These are phyloP conservation scores for Xerocomus minutiporus DNA, from an alignment of 1,284 basidiomycete genomes.

Conservation along the genomic window DNA sequence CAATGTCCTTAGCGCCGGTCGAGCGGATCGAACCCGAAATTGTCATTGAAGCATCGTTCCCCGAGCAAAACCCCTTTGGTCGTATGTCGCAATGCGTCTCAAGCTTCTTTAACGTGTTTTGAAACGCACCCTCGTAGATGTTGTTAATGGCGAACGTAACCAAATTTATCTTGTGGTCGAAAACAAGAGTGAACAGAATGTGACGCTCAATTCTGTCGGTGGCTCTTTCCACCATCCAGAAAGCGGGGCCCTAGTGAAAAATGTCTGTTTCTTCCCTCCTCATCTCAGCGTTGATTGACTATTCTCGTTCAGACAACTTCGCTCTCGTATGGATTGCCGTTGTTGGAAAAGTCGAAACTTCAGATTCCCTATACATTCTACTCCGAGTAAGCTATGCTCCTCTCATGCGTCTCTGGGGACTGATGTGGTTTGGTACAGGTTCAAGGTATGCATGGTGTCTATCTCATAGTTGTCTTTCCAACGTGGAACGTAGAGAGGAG, in stretches of 20 bases:
- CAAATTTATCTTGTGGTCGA: conserved; percentile 62
- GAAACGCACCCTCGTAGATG: conserved; percentile 44
- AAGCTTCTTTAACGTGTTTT: background rate
- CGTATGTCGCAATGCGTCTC: conserved; percentile 50
- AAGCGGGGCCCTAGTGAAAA: conserved; percentile 65
- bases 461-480: background rate
- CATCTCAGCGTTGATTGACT: background rate
- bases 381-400: conserved; percentile 67
- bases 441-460: conserved; percentile 46
- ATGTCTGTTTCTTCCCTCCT: conserved; percentile 47
- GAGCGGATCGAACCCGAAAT: conserved; percentile 47
- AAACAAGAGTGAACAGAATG: conserved; percentile 73
- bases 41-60: conserved; percentile 62
- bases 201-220: conserved; percentile 66
- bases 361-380: conserved; percentile 73
- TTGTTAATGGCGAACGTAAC: conserved; percentile 86
- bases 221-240: conserved; percentile 72
- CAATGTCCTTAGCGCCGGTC: conserved; percentile 10
- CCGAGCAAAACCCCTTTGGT: conserved; percentile 75
- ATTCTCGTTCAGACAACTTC: conserved; percentile 52
- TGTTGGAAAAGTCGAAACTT: conserved; percentile 63
- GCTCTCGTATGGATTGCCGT: conserved; percentile 54
- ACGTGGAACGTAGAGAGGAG: conserved; percentile 55
- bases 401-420: conserved; percentile 4
- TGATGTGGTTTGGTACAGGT: conserved; percentile 39